Base-by-base conservation (phyloP, 139 green algal genomes). In the Ettlia oleoabundans region DNA sequence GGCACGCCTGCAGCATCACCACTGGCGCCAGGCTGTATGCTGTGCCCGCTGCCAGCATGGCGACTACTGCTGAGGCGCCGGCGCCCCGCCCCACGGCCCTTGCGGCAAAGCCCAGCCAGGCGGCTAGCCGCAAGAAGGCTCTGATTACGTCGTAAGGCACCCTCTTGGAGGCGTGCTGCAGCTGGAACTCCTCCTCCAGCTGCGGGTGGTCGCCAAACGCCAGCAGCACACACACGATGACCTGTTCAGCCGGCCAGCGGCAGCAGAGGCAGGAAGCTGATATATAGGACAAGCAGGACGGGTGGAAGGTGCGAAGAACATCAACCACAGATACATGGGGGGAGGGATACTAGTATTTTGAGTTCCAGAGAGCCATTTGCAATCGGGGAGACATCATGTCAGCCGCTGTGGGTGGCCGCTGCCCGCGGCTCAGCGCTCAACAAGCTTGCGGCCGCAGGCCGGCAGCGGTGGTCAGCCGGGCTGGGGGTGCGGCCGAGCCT, bases 161-260 rank as follows among this genome's bases (percentile, higher is more conserved):
- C 1, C 70, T 15, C n/a, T 18, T 10, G 10, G 19, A 30, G 19
- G 26, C 32, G 13, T 78, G 70, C 47, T 78, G n/a, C 70, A 26
- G 42, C 47, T 78, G 70, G 4, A 41, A 78, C 70, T 65, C 32
- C 33, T 33, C 70, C 32, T 78, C 70, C 3, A 78, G 32, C n/a
- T 35, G 19, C 0, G 43, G 70, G 2, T 53, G n/a, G 15, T 65
- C 43, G 0, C 42, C 68, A 61, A 78, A 78, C 21, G 70, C 70
- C 43, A 78, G 70, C 30, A 78, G 42, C 13, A 64, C 47, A 32
- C 70, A 63, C 13, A 18, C 6, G 3, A 74, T 38, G 1, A 74
- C 38, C 67, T 74, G 32, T 37, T 26, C 62, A 8, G 24, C 30
- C 13, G 32, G 64, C 9, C 8, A 6, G 4, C 1, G 6, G 68